Evolutionary conservation across 1,284 basidiomycete genomes (phyloP).

Genomic region (Malassezia pachydermatis): DNA sequence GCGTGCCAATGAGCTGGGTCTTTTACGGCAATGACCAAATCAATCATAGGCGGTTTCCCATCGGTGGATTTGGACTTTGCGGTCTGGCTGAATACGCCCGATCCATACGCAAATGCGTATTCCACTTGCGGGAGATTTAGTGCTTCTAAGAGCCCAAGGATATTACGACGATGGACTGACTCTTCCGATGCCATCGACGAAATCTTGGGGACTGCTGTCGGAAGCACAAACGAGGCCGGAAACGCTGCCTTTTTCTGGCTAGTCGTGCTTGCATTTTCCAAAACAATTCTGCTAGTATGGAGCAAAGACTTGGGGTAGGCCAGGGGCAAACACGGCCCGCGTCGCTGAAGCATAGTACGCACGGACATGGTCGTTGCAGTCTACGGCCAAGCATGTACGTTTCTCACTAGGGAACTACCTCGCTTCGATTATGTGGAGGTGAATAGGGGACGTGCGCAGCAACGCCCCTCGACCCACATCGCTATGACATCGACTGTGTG

Average conservation of each 20-base stretch:
- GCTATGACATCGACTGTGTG: too few relatives aligned
- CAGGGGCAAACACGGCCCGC: too few relatives aligned
- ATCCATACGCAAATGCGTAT: constrained; percentile 90
- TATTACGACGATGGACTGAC: constrained; percentile 5
- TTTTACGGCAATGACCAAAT: constrained; percentile 89
- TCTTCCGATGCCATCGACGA: constrained; percentile 2
- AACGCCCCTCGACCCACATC: too few relatives aligned
- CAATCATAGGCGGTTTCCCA: constrained; percentile 59
- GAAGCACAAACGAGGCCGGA: constrained; percentile 17
- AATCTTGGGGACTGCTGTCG: constrained; percentile 7
- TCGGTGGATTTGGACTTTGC: neutral
- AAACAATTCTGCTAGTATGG: too few relatives aligned
- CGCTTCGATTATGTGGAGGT: too few relatives aligned
- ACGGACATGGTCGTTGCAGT: too few relatives aligned
- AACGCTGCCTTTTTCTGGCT: constrained; percentile 1
- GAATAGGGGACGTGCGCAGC: too few relatives aligned
- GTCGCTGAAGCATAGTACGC: too few relatives aligned
- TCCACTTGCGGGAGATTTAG: constrained; percentile 51
- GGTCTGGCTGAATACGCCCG: constrained; percentile 74
- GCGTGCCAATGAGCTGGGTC: constrained; percentile 85
- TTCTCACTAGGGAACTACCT: too few relatives aligned
- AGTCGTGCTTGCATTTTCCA: neutral
- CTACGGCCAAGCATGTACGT: too few relatives aligned
- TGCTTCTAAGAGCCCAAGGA: neutral
- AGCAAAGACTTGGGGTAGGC: too few relatives aligned